These are phyloP conservation scores for Suillus alpinus DNA, from an alignment of 768 basidiomycete species.

Conservation along the genomic window DNA sequence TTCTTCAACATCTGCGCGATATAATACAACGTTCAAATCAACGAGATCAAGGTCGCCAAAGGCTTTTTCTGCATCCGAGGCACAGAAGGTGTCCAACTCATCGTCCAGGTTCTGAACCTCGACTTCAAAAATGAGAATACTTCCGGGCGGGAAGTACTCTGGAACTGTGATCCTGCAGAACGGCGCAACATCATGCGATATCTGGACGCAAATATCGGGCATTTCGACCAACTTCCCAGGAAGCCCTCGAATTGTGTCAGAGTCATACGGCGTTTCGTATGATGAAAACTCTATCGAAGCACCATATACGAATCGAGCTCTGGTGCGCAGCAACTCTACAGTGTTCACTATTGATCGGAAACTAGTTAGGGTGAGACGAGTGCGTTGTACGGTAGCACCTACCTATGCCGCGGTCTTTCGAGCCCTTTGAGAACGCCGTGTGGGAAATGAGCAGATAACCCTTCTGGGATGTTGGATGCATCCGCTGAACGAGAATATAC, in stretches of 20 bases:
- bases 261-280: slow-evolving; percentile 50
- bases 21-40: slow-evolving; percentile 85
- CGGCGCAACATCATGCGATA: slow-evolving; percentile 62
- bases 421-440: slow-evolving; percentile 84
- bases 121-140: slow-evolving; percentile 90
- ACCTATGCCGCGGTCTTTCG: slow-evolving; percentile 81
- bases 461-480: slow-evolving; percentile 86
- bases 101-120: slow-evolving; percentile 72
- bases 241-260: slow-evolving; percentile 64
- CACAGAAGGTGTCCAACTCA: slow-evolving; percentile 71
- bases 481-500: slow-evolving; percentile 93
- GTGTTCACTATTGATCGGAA: slow-evolving; percentile 58
- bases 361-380: slow-evolving; percentile 1
- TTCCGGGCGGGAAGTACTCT: slow-evolving; percentile 91
- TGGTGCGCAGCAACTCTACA: slow-evolving; percentile 78
- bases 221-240: slow-evolving; percentile 68
- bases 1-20: slow-evolving; percentile 90
- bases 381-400: slow-evolving; percentile 21
- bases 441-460: slow-evolving; percentile 92
- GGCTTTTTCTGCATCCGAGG: slow-evolving; percentile 65
- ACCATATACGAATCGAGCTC: slow-evolving; percentile 79
- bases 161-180: slow-evolving; percentile 82
- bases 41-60: slow-evolving; percentile 75
- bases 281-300: slow-evolving; percentile 68
- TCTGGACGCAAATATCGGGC: slow-evolving; percentile 53